Evolutionary conservation across 306 rosid species (phyloP), one percentile per base, ranked within the genome.

Genomic region (Vigna trinervia): DNA sequence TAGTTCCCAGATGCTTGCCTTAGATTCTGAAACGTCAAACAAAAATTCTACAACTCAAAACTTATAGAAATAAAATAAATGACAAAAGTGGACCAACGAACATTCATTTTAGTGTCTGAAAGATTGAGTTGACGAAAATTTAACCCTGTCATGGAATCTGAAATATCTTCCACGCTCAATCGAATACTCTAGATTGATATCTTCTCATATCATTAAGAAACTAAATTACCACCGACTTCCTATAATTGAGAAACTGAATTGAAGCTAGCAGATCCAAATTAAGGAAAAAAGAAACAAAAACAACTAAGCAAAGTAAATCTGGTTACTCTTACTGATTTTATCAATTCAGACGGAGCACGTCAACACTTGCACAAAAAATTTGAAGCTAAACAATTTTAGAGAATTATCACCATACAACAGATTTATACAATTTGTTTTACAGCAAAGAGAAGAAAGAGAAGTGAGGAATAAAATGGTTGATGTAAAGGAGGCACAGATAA

Each of bases 1-100:
- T 51, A 83, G 82, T 82, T 60, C 78, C 98, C 98, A 3, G 85
- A 75, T 75, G 81, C 32, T 83, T 84, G 92, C 80, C 78, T 79
- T 6, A 62, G 3, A 48, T 36, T 80, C 98, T 95, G 77, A 64
- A 60, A 77, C 19, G 68, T 56, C 7, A 81, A 76, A 67, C 45
- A 83, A 50, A 78, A 39, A 22, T 52, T 59, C 53, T 61, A 83
- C 20, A 36, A 53, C 61, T 79, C 75, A 87, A 77, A 74, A 72
- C 39, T 34, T 69, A 51, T 4, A 71, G 39, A 23, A 47, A 22
- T 39, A 41, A 57, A 38, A 23, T 14, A 28, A 56, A 48, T 50
- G 28, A 47, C 9, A 20, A 48, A 69, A 46, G 1, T 13, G 19
- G 28, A 14, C 13, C 19, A 45, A 34, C 19, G 59, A 36, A 70